Evolutionary conservation across 371 early-diverging fungal genomes (phyloP), one percentile per base, ranked within the genome.

Genomic region (Apophysomyces variabilis): DNA sequence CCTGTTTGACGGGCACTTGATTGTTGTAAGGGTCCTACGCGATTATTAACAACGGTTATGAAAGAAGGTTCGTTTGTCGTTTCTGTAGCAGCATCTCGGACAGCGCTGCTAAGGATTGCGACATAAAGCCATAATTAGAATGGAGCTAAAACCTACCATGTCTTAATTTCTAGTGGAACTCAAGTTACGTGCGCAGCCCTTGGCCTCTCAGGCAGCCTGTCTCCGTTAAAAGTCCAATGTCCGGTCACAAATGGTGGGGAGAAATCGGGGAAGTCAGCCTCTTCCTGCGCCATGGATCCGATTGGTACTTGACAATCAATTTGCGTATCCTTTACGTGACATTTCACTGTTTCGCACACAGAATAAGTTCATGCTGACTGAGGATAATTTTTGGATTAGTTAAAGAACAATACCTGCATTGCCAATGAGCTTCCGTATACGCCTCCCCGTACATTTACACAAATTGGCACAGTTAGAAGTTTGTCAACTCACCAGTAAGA

Each of bases 131-230:
- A 9, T 5, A 16, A 50, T 50, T 9, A 21, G 9, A 21, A 18
- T 50, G 21, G 21, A 50, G 21, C 4, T n/a, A 21, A 50, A 50
- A 5, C 54, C 21, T 50, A 50, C 54, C 54, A 50, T 50, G 54
- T 26, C 21, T 16, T 18, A 50, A 26, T 16, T 50, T 50, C 54
- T 50, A 50, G 21, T 21, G 18, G 54, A 26, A 50, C 16, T 26
- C 21, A 50, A 50, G 54, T 21, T 50, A 50, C 54, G 54, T 50
- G 54, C 54, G 54, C 54, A 50, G 54, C 54, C 54, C 54, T 50
- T 50, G n/a, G 32, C 32, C 32, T 26, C 32, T 26, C 32, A 26
- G 32, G 32, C 32, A 26, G 32, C 32, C 32, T 1, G 32, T 26
- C 32, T 26, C 32, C 32, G 32, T 26, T 9, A 43, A 43, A 43